Percentiles rank a stretch among this genome's conserved stretches.
Evolutionary conservation across 2,329 filamentous ascomycete species (phyloP).

Genomic region (Hypoxylon sp.): DNA sequence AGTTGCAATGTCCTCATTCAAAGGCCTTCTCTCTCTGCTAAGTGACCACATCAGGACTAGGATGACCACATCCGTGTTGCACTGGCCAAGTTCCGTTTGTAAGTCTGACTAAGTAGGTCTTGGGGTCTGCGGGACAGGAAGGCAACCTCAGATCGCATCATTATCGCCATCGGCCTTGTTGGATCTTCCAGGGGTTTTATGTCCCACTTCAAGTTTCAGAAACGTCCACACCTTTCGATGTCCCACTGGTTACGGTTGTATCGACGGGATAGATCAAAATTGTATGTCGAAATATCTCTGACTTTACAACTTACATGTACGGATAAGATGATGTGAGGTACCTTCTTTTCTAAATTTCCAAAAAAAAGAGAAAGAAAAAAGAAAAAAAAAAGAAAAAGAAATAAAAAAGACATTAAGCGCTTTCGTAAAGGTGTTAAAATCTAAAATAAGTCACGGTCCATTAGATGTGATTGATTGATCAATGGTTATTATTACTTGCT

Average conservation of each 20-base stretch:
- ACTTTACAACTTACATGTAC: constrained; percentile 1
- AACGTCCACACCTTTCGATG: constrained; percentile 38
- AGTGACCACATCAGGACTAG: not conserved
- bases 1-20: constrained; percentile 17
- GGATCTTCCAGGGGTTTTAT: constrained; percentile 40
- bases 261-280: constrained; percentile 20
- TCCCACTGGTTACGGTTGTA: constrained; percentile 17
- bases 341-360: not conserved
- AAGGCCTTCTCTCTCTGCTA: not conserved
- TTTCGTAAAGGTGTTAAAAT: constrained; percentile 12
- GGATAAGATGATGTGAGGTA: constrained; percentile 18
- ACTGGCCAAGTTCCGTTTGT: constrained; percentile 7
- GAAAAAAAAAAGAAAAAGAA: not conserved
- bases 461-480: constrained; percentile 20
- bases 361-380: no score
- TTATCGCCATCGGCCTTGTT: constrained; percentile 38
- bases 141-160: constrained; percentile 44
- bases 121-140: constrained; percentile 28
- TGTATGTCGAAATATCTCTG: constrained; percentile 5
- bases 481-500: constrained; percentile 18
- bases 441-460: constrained; percentile 11
- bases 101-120: constrained; percentile 3
- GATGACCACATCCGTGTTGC: constrained; percentile 7
- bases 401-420: constrained; percentile 11
- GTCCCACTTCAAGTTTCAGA: constrained; percentile 49